Evolutionary conservation across 306 rosid species (phyloP).

Genomic region (Acacia confusa): DNA sequence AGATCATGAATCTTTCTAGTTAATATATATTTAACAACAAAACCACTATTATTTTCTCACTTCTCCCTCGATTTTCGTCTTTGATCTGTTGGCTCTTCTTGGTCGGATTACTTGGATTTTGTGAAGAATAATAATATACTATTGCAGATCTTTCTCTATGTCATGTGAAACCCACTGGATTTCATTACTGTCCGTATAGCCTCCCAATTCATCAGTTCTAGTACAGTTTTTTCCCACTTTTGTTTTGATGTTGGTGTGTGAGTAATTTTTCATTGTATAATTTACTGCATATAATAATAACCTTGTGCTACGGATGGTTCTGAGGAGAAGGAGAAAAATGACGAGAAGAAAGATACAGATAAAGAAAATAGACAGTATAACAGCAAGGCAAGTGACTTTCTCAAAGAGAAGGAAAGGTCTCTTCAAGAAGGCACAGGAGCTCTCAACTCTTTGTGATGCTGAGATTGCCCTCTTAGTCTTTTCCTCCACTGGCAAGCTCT

Average conservation of each 20-base stretch:
- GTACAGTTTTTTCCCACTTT: background rate
- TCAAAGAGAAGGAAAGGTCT: constrained; percentile 11
- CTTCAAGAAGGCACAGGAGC: no score
- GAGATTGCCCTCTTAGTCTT: no score
- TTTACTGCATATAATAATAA: background rate
- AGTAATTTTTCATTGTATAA: background rate
- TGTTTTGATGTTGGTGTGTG: background rate
- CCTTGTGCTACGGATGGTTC: background rate
- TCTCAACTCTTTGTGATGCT: no score
- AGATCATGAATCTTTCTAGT: background rate
- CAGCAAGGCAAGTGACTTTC: constrained; percentile 42
- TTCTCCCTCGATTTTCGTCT: background rate
- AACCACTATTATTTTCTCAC: background rate
- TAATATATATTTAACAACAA: background rate
- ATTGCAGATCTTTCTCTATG: background rate
- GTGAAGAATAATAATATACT: background rate
- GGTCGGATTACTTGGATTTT: background rate
- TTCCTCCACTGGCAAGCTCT: no score
- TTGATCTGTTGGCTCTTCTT: background rate
- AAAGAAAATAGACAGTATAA: constrained; percentile 33
- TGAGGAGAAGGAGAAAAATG: constrained; percentile 14
- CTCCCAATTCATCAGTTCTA: background rate
- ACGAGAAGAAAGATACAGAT: constrained; percentile 38
- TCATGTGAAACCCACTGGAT: constrained; percentile 5
- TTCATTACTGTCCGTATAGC: background rate